Conservation (phyloP, 176 grass and related monocot species). For the Hsuehochloa calcarea region DNA sequence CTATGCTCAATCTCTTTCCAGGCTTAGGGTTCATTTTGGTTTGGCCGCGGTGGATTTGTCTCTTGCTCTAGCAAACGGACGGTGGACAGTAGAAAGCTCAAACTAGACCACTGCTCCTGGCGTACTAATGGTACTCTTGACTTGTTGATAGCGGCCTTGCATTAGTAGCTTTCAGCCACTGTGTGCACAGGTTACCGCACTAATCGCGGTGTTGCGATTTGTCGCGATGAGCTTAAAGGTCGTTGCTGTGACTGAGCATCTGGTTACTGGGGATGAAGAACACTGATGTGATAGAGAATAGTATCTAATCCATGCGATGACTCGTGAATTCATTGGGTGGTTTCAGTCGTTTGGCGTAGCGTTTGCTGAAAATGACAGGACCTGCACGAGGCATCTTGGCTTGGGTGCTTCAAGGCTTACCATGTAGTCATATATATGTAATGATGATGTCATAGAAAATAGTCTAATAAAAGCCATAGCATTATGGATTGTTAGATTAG, state of each 20-base stretch:
- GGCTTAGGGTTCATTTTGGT: neutral
- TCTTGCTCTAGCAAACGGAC: conserved; percentile 11
- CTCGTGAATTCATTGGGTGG: neutral
- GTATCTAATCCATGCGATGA: neutral
- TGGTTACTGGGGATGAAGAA: neutral
- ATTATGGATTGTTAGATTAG: neutral
- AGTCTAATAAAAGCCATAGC: neutral
- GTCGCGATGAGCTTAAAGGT: conserved; percentile 10
- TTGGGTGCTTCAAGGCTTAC: neutral
- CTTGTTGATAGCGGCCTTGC: neutral
- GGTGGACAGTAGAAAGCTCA: neutral
- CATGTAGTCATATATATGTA: neutral
- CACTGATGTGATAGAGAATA: conserved; percentile 8
- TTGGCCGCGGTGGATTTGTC: conserved; percentile 3
- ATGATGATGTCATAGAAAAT: neutral
- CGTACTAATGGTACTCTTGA: neutral
- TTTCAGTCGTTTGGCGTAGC: neutral
- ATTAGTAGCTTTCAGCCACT: neutral
- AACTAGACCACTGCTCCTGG: conserved; percentile 29
- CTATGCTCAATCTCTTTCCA: conserved; percentile 3
- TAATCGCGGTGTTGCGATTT: neutral
- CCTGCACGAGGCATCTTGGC: neutral
- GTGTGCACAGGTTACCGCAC: neutral
- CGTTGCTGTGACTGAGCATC: conserved; percentile 4
- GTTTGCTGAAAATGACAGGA: neutral